Evolutionary conservation across 2,329 filamentous ascomycete species (phyloP), one percentile per base, ranked within the genome.

Genomic region (Teratosphaeria pseudoeucalypti): DNA sequence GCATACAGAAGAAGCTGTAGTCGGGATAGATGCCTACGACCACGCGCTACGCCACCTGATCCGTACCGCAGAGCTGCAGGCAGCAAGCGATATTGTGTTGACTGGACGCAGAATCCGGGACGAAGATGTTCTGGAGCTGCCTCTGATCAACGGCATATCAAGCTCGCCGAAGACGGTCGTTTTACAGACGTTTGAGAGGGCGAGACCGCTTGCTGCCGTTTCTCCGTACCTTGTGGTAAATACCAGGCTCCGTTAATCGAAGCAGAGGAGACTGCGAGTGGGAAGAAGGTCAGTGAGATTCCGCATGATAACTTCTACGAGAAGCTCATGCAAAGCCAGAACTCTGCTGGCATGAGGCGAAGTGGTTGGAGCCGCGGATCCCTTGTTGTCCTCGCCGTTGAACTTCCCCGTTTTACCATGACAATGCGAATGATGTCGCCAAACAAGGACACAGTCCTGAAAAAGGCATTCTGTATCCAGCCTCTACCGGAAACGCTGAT

Each of bases 41-140:
- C 80, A 80, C 3, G 78, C 77, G 6, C 72, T 81, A 6, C 75
- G 79, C 2, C 76, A 79, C 26, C 71, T 81, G 7, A 77, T 80
- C 5, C 75, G 78, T 34, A 81, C 71, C 6, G 68, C 76, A 19
- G 77, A 79, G 27, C 66, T 80, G 56, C 79, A 79, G 49, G 68
- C 77, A 14, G 78, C 78, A 2, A 75, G 74, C 6, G 79, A 82
- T 61, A 75, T 81, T 61, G 78, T 76, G 2, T 64, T 82, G 34
- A 79, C 79, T 0, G 79, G 78, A 5, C 71, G 74, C 6, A 71
- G 72, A 14, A 73, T 80, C 3, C 23, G 5, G 6, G 43, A 2
- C 16, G 11, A 49, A 23, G 52, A 57, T 3, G 54, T 57, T 19
- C 54, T 61, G 26, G 26, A 52, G 23, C 56, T 49, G 26, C 26